These are phyloP conservation scores for Ophiostoma montium DNA, from an alignment of 2,329 filamentous ascomycete species.

Conservation along the genomic window DNA sequence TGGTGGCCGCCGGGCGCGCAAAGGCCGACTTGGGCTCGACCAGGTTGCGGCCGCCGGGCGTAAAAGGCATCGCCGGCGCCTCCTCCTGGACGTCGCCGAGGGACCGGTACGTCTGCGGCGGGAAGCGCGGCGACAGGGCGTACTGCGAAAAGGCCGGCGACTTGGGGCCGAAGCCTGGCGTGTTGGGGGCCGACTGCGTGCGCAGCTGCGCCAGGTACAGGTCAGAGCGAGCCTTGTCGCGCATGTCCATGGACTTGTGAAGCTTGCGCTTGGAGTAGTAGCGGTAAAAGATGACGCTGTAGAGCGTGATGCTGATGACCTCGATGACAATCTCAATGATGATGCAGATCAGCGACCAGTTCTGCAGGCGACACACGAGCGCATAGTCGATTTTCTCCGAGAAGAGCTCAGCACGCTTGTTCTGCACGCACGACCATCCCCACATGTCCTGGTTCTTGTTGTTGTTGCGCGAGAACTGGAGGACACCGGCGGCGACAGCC, in stretches of 20 bases:
- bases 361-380: constrained; percentile 83
- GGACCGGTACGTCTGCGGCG: constrained; percentile 38
- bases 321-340: constrained; percentile 95
- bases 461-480: constrained; percentile 64
- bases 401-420: constrained; percentile 66
- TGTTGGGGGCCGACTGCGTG: constrained; percentile 84
- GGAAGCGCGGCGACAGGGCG: constrained; percentile 47
- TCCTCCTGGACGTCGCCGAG: constrained; percentile 24
- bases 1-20: constrained; percentile 26
- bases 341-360: constrained; percentile 92
- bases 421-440: constrained; percentile 95
- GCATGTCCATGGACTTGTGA: constrained; percentile 89
- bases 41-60: constrained; percentile 36
- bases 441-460: constrained; percentile 78
- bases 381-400: constrained; percentile 71
- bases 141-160: constrained; percentile 41
- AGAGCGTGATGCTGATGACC: constrained; percentile 79
- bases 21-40: constrained; percentile 52
- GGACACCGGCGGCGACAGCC: constrained; percentile 69
- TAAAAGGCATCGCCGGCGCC: constrained; percentile 29
- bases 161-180: constrained; percentile 70
- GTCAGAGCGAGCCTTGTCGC: constrained; percentile 86
- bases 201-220: constrained; percentile 82
- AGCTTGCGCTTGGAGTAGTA: constrained; percentile 95
- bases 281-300: constrained; percentile 90